Evolutionary conservation across 2,329 filamentous ascomycete species (phyloP), one percentile per base, ranked within the genome.

Genomic region (Parastagonospora nodorum): DNA sequence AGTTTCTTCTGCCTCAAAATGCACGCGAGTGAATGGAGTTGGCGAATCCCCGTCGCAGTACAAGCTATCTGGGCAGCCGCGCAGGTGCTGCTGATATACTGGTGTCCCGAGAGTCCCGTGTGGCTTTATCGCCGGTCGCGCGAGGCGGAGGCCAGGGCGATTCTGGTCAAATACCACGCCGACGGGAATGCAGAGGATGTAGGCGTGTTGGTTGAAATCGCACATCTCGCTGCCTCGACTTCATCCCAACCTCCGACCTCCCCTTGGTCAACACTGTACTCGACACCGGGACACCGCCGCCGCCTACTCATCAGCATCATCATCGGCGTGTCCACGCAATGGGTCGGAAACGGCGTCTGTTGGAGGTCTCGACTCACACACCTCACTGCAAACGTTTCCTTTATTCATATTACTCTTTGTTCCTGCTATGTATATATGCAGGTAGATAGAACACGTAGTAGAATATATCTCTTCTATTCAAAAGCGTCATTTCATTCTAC

Each of bases 81-180:
- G 7, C 57, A 60, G 38, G 12, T 52, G n/a, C 11, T 19, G 10
- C 9, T 53, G n/a, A 32, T 52, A 5, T 39, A 33, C 6, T 48
- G 51, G 10, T 61, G 58, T 5, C 84, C 84, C 0, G 84, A 87
- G 55, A 82, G 78, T 0, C 84, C 84, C 1, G 76, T 84, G 45
- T 86, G 83, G 83, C 72, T 85, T n/a, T 78, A 83, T 42, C 75
- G 76, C 44, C 75, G 82, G 27, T 80, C 81, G 31, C 77, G 79
- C 12, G 68, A 76, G 3, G 81, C 83, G 16, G 76, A 84, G 55
- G 83, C 82, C 1, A 72, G 78, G 19, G 64, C 73, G 2, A 77
- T 84, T 6, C 71, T 88, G 30, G 76, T 79, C 6, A 79, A 78
- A 50, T 82, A 84, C 58, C 84, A 83, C 55, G 75, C 79, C 1